Conservation (phyloP, 177 flowering plant species). For the Vitis hybrid region DNA sequence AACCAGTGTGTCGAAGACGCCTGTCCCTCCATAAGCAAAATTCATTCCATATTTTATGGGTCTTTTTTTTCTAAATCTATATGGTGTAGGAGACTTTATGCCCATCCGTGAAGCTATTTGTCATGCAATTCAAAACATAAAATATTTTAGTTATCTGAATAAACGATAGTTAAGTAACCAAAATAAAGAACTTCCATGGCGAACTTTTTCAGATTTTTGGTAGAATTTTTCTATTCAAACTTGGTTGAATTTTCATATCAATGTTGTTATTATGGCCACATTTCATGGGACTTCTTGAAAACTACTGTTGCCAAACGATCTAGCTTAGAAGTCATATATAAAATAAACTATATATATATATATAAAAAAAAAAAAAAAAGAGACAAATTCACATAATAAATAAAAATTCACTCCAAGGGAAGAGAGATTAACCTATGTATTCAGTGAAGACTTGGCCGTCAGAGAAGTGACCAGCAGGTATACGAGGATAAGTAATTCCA, state of each 20-base stretch:
- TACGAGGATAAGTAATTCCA: constrained; percentile 35
- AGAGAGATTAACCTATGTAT: constrained; percentile 22
- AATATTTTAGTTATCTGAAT: background rate
- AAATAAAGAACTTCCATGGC: background rate
- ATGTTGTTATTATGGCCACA: too few species aligned
- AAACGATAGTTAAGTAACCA: background rate
- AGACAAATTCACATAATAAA: background rate
- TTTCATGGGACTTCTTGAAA: too few species aligned
- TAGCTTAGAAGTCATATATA: too few species aligned
- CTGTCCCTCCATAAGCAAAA: constrained; percentile 74
- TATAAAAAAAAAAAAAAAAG: too few species aligned
- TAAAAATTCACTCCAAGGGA: background rate
- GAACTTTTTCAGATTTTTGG: too few species aligned
- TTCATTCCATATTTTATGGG: constrained; percentile 43
- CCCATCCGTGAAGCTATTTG: constrained; percentile 49
- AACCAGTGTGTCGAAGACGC: constrained; percentile 50
- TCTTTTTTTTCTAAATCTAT: constrained; percentile 21
- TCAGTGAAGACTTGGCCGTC: constrained; percentile 37
- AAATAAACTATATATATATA: too few species aligned
- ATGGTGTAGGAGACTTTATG: constrained; percentile 45
- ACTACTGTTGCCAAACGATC: too few species aligned
- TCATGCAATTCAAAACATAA: background rate
- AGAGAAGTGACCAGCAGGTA: constrained; percentile 37
- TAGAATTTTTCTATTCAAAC: too few species aligned
- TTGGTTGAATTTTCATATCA: too few species aligned